Percentiles rank a stretch among this genome's conserved stretches.
Conservation (phyloP, 306 rosid genomes). For the Leucaena leucocephala region DNA sequence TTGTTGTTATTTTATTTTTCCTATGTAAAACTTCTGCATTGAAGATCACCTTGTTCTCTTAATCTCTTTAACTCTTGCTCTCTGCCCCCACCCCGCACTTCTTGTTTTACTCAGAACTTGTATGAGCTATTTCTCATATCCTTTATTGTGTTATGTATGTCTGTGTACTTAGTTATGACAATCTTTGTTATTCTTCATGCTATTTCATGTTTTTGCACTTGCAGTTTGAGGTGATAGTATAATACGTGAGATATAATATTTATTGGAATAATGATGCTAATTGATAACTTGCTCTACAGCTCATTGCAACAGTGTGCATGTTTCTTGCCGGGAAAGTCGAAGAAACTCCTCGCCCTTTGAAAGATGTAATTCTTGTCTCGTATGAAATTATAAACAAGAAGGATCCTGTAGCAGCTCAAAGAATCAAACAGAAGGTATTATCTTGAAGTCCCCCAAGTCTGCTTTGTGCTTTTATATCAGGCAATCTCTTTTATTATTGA, state of each 20-base stretch:
- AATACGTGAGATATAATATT: conserved; percentile 22
- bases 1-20: background rate
- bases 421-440: conserved; percentile 90
- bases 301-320: conserved; percentile 94
- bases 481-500: conserved; percentile 24
- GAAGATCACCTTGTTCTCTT: background rate
- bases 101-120: background rate
- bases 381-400: conserved; percentile 90
- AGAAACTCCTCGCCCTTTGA: conserved; percentile 96
- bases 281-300: conserved; percentile 59
- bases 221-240: conserved; percentile 11
- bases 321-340: conserved; percentile 99
- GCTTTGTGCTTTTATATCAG: background rate
- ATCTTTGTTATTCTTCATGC: background rate
- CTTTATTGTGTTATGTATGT: background rate
- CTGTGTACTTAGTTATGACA: conserved; percentile 4
- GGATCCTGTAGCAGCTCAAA: conserved; percentile 85
- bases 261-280: conserved; percentile 25
- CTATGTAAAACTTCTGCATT: background rate
- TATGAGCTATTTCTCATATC: conserved; percentile 15
- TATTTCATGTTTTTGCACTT: background rate
- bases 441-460: background rate
- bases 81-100: background rate
- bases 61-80: background rate
- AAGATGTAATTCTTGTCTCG: conserved; percentile 91